Evolutionary conservation across 2,329 filamentous ascomycete species (phyloP), one percentile per base, ranked within the genome.

Genomic region (Fusarium illudens): DNA sequence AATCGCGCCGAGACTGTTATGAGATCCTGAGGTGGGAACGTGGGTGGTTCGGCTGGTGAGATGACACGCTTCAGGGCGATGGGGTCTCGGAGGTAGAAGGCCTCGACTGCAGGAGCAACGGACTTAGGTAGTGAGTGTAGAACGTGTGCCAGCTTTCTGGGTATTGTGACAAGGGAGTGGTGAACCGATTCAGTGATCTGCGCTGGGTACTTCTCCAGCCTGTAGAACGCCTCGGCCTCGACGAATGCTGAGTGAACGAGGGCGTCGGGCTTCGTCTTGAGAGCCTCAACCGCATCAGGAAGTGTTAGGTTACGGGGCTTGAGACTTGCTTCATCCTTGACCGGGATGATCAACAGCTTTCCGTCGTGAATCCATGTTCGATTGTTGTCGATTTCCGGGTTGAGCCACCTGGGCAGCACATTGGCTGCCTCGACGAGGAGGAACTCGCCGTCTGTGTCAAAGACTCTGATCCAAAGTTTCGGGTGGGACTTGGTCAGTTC

Each of bases 371-470:
- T 89, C 96, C 96, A 99, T 32, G 96, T 90, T 59, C 96, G 87
- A 76, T 97, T 92, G 68, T 90, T 87, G 67, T 96, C 94, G 36
- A 95, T 90, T 67, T 97, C 94, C 1, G 96, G 96, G 71, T 90
- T 97, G 25, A 99, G 81, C 96, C 96, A 99, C 64, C 87, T 89
- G 3, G 96, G 96, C 3, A 97, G 82, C 13, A 90, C 89, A 70
- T 92, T 94, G 27, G 96, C 95, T 29, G 95, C 96, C 81, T 99
- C 96, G 58, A 97, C 91, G 17, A 99, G 88, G 51, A 99, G 85
- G 73, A 99, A 99, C 76, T 99, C 94, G 72, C 96, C 96, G 79
- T 98, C 96, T 50, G 89, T 91, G 77, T 99, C 96, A 62, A 87
- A 89, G 4, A 97, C 86, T 50, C 92, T 89, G 48, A 94, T 87